Evolutionary conservation across 306 rosid species (phyloP).

Genomic region (Gynostemma pentaphyllum): DNA sequence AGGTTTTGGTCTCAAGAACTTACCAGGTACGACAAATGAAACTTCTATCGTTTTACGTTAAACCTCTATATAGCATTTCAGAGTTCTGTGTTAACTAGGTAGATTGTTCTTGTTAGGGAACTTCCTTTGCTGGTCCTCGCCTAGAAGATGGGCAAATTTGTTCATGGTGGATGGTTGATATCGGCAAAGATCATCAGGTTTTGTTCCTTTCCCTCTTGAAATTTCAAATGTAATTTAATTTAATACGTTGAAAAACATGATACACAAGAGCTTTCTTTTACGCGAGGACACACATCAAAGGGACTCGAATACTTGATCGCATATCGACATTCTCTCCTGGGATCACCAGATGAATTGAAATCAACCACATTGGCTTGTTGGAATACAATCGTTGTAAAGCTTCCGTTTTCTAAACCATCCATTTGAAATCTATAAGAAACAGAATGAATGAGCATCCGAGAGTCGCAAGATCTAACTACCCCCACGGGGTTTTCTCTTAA

Average conservation of each 20-base stretch:
- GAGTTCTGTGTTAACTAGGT: conserved; percentile 11
- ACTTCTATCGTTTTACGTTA: background rate
- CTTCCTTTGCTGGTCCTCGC: conserved; percentile 86
- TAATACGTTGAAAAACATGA: background rate
- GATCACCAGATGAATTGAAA: background rate
- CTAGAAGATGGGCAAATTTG: conserved; percentile 53
- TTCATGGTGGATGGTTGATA: conserved; percentile 93
- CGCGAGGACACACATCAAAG: background rate
- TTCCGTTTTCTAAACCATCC: background rate
- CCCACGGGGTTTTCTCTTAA: background rate
- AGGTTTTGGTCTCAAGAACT: conserved; percentile 83
- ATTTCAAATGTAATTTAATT: background rate
- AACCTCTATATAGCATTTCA: background rate
- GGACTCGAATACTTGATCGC: background rate
- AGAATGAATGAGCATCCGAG: background rate
- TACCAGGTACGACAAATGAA: conserved; percentile 42
- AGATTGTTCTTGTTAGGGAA: conserved; percentile 43
- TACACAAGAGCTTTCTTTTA: background rate
- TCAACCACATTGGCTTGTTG: background rate
- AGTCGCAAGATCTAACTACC: background rate
- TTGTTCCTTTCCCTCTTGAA: background rate
- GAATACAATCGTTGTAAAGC: background rate
- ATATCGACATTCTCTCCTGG: background rate
- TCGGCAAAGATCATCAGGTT: conserved; percentile 83
- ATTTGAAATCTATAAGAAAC: background rate